These are phyloP conservation scores for Rosa hybrid DNA, from an alignment of 331 rosid species.

Conservation along the genomic window DNA sequence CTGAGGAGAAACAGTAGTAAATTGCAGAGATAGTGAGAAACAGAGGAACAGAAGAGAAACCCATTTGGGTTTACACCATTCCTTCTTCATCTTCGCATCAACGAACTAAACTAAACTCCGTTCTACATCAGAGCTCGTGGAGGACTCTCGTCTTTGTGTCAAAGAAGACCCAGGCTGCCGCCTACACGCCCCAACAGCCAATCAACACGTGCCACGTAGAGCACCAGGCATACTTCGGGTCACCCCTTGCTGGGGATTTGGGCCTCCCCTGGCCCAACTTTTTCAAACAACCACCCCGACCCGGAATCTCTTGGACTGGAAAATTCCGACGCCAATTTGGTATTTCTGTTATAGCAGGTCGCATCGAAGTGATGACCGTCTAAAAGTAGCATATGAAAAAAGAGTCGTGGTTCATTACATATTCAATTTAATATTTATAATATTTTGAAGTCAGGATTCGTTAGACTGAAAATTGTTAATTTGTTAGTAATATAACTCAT, in stretches of 20 bases:
- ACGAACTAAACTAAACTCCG: neutral
- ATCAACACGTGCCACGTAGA: constrained; percentile 7
- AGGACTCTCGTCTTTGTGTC: neutral
- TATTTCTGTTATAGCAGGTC: neutral
- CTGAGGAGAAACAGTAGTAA: constrained; percentile 5
- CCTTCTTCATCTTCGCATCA: constrained; percentile 15
- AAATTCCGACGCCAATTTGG: neutral
- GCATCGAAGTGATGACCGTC: too few relatives aligned
- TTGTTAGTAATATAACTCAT: too few relatives aligned
- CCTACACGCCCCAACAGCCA: constrained; percentile 7
- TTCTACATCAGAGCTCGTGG: too few relatives aligned
- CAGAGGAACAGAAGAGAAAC: constrained; percentile 11
- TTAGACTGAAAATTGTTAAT: too few relatives aligned
- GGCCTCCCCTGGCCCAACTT: neutral
- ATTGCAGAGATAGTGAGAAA: constrained; percentile 10
- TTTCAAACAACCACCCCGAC: too few relatives aligned
- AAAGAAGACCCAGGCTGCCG: neutral
- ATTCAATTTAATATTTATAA: too few relatives aligned
- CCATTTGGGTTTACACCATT: constrained; percentile 16
- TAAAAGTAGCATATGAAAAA: too few relatives aligned
- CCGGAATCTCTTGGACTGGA: too few relatives aligned
- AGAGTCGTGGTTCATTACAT: too few relatives aligned
- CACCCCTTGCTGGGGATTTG: neutral
- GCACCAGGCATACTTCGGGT: too few relatives aligned
- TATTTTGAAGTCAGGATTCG: too few relatives aligned